A percentile compares a stretch with the other conserved stretches of the same genome.
phyloP scores from a whole-genome alignment of 176 grass and related monocot species.

The Oryza glaberrima region DNA sequence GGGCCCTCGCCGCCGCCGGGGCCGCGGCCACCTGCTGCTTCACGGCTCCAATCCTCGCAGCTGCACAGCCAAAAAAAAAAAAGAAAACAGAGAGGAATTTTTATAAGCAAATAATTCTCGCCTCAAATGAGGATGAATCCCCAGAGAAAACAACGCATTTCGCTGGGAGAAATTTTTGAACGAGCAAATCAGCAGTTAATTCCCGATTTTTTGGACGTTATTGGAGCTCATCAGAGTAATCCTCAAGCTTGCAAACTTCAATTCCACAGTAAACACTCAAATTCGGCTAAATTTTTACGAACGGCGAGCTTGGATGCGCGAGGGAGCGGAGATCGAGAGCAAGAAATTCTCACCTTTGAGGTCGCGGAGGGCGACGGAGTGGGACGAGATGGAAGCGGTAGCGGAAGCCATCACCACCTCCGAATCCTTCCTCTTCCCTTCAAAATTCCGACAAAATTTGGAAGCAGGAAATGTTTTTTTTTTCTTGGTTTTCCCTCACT shows the following conservation, averaged over 20 bases:
- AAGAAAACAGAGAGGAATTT: neutral
- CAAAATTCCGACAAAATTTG: constrained; percentile 15
- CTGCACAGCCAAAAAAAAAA: constrained; percentile 38
- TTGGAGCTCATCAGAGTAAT: neutral
- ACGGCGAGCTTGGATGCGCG: neutral
- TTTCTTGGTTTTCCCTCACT: neutral
- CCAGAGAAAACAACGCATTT: neutral
- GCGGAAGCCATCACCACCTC: constrained; percentile 65
- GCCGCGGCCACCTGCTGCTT: constrained; percentile 57
- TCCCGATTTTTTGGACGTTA: neutral
- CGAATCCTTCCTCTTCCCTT: neutral
- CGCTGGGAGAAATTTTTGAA: neutral
- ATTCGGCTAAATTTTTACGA: neutral
- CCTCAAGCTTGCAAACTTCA: neutral
- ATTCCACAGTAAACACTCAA: neutral
- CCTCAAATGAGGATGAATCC: constrained; percentile 6
- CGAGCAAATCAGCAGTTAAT: neutral
- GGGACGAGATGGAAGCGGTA: constrained; percentile 71
- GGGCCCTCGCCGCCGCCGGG: constrained; percentile 26
- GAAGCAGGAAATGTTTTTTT: neutral
- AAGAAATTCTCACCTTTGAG: constrained; percentile 54
- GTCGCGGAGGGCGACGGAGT: constrained; percentile 56
- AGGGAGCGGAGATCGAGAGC: neutral
- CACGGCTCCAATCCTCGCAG: constrained; percentile 41
- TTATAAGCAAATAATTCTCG: neutral